Evolutionary conservation across 345 rosid species (phyloP).

Genomic region (Jatropha curcas): DNA sequence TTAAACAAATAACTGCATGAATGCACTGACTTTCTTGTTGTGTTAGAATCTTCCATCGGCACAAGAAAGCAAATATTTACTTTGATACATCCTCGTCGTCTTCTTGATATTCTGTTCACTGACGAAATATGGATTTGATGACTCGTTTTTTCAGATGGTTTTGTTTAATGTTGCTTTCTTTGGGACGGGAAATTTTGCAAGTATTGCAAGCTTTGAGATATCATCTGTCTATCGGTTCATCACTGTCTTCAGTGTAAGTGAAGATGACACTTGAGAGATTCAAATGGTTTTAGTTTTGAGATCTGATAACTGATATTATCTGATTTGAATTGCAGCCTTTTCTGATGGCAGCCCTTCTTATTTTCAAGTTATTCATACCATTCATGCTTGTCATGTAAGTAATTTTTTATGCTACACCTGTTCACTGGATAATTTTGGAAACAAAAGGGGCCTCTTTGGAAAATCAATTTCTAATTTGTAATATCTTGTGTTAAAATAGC

Average conservation of each 20-base stretch:
- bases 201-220: slow-evolving; percentile 99
- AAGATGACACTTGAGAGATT: slow-evolving; percentile 3
- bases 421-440: slow-evolving; percentile 4
- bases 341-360: slow-evolving; percentile 91
- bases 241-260: slow-evolving; percentile 93
- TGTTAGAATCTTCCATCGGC: not conserved
- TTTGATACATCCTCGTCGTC: not conserved
- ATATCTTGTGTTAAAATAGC: slow-evolving; percentile 7
- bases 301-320: slow-evolving; percentile 18
- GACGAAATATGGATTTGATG: slow-evolving; percentile 15
- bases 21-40: not conserved
- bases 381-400: slow-evolving; percentile 97
- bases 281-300: slow-evolving; percentile 13
- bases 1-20: not conserved
- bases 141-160: slow-evolving; percentile 60
- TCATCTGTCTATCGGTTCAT: slow-evolving; percentile 93
- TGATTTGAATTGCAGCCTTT: slow-evolving; percentile 64
- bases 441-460: not conserved
- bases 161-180: slow-evolving; percentile 93
- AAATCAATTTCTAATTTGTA: not conserved
- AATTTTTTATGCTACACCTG: not conserved
- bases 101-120: not conserved
- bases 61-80: not conserved
- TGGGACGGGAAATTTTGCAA: slow-evolving; percentile 96
- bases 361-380: slow-evolving; percentile 94